Evolutionary conservation across 768 basidiomycete species (phyloP).

Genomic region (Podaxis carcinomalis): DNA sequence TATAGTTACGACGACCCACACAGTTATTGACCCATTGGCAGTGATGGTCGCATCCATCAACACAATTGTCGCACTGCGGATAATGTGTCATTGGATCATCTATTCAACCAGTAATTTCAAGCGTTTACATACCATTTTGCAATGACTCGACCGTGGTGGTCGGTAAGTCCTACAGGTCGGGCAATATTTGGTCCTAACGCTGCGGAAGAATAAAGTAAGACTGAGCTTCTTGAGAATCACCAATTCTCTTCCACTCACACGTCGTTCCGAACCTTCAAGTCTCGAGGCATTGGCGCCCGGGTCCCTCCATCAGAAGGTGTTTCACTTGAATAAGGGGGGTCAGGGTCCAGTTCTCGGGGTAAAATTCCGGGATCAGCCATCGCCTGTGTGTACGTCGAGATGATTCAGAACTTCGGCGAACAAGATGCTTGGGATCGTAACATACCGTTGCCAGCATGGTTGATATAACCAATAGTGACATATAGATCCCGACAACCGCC

Average conservation of each 20-base stretch:
- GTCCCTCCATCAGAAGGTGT: conserved; percentile 61
- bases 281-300: conserved; percentile 70
- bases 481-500: conserved; percentile 45
- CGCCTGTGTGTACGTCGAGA: conserved; percentile 40
- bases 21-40: conserved; percentile 95
- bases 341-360: conserved; percentile 80
- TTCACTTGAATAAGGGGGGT: conserved; percentile 69
- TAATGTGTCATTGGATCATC: not conserved
- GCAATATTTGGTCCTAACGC: conserved; percentile 92
- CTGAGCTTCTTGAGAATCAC: not conserved
- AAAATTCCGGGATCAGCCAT: conserved; percentile 85
- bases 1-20: conserved; percentile 92
- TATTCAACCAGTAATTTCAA: not conserved
- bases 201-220: conserved; percentile 24
- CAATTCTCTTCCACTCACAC: conserved; percentile 44
- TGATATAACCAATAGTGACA: conserved; percentile 59
- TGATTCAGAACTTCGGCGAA: conserved; percentile 5
- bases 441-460: conserved; percentile 77
- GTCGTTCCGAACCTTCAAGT: conserved; percentile 74
- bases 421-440: conserved; percentile 12
- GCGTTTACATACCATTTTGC: conserved; percentile 65
- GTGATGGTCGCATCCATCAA: conserved; percentile 92
- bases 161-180: conserved; percentile 90
- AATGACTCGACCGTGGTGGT: conserved; percentile 92
- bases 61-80: conserved; percentile 90